phyloP scores from a whole-genome alignment of 1,284 basidiomycete genomes.

The Inonotus obliquus region DNA sequence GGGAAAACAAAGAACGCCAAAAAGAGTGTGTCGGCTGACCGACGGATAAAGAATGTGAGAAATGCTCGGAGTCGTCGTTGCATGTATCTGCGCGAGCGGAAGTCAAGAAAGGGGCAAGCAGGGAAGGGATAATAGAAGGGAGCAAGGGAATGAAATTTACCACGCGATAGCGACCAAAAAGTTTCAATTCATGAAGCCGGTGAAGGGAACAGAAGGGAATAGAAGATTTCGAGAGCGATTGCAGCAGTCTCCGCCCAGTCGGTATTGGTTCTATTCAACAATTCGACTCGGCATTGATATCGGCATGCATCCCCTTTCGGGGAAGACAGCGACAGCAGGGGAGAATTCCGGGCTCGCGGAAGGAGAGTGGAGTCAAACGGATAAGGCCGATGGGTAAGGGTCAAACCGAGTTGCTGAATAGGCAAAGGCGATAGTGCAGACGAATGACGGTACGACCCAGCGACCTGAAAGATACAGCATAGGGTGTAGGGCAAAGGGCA shows the following conservation, averaged over 20 bases:
- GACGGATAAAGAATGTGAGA: not conserved
- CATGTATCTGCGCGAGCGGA: not conserved
- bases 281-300: not conserved
- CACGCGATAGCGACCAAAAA: not conserved
- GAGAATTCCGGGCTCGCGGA: not conserved
- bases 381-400: not conserved
- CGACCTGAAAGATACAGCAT: not conserved
- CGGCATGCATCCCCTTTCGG: not conserved
- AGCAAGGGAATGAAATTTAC: not conserved
- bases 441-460: not conserved
- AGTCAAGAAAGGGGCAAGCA: not conserved
- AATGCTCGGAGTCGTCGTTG: not conserved
- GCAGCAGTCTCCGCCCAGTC: not conserved
- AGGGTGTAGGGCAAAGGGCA: not conserved
- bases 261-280: not conserved
- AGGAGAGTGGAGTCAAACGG: not conserved
- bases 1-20: constrained; percentile 7
- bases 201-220: not conserved
- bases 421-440: not conserved
- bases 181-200: not conserved
- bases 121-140: not conserved
- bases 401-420: not conserved
- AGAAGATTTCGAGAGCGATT: not conserved
- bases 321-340: not conserved
- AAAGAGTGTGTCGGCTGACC: not conserved